Evolutionary conservation across 148 eudicot species (phyloP).

Genomic region (Chenopodium formosanum): DNA sequence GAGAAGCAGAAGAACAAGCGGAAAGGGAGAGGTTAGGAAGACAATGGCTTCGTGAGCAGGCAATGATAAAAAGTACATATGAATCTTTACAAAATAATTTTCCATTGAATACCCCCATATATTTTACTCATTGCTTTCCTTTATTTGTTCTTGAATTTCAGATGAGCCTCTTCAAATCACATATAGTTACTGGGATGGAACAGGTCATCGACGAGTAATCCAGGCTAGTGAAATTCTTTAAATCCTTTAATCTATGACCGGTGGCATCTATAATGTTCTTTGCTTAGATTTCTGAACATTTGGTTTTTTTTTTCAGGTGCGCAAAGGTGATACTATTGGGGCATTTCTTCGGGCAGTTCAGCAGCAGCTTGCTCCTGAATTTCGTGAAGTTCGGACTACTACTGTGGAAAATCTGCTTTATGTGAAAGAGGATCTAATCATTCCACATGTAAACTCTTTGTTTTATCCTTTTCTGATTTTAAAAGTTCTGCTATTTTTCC

Average conservation of each 20-base stretch:
- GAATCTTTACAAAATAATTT: not conserved
- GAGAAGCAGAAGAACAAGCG: constrained; percentile 96
- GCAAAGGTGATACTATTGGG: constrained; percentile 95
- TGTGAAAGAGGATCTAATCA: constrained; percentile 97
- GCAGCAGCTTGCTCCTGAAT: constrained; percentile 98
- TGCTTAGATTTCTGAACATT: constrained; percentile 2
- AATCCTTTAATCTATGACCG: not conserved
- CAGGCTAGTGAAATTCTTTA: constrained; percentile 47
- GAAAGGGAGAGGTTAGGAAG: constrained; percentile 85
- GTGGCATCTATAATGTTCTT: not conserved
- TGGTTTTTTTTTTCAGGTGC: constrained; percentile 51
- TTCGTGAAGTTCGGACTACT: constrained; percentile 91
- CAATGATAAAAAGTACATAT: constrained; percentile 67
- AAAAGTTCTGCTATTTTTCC: not conserved
- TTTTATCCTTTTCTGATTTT: not conserved
- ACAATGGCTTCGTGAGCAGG: constrained; percentile 82
- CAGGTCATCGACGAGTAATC: constrained; percentile 86
- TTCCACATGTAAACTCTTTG: constrained; percentile 73
- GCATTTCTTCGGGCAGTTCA: constrained; percentile 89
- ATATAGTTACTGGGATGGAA: constrained; percentile 97
- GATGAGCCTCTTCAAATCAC: constrained; percentile 98
- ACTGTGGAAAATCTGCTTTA: constrained; percentile 95
- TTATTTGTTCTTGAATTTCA: constrained; percentile 22
- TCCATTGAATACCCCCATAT: not conserved
- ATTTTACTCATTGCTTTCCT: constrained; percentile 9